Percentiles rank a stretch among this genome's conserved stretches.
Evolutionary conservation across 2,329 filamentous ascomycete species (phyloP).

Genomic region (Sclerotinia nivalis): DNA sequence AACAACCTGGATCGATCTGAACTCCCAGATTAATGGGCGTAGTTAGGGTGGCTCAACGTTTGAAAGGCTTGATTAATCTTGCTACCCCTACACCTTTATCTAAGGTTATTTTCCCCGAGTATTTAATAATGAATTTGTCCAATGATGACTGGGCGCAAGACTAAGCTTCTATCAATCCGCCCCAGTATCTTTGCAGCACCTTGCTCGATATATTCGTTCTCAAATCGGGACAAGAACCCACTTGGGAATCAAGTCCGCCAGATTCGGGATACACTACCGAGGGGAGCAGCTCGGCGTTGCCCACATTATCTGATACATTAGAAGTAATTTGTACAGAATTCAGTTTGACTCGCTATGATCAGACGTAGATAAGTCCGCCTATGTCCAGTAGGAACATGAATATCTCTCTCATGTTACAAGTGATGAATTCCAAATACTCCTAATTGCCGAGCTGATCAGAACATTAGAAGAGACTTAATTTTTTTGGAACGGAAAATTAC

Average conservation of each 20-base stretch:
- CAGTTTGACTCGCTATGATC: not conserved
- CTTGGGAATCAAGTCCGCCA: constrained; percentile 14
- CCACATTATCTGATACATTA: constrained; percentile 19
- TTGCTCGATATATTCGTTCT: constrained; percentile 2
- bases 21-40: constrained; percentile 3
- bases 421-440: constrained; percentile 9
- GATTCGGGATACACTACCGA: constrained; percentile 16
- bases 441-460: constrained; percentile 10
- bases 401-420: constrained; percentile 14
- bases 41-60: constrained; percentile 2
- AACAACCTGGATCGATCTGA: constrained; percentile 15
- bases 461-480: not conserved
- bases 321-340: not conserved
- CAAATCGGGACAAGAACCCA: constrained; percentile 17
- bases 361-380: constrained; percentile 5
- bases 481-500: not conserved
- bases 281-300: constrained; percentile 12
- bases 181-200: constrained; percentile 14
- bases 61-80: constrained; percentile 6
- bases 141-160: constrained; percentile 12
- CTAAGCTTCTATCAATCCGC: constrained; percentile 17
- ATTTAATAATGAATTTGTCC: constrained; percentile 11
- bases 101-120: not conserved
- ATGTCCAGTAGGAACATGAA: constrained; percentile 8
- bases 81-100: constrained; percentile 4